Conservation (phyloP, 1,284 basidiomycete species). For the Tylopilus sp. region DNA sequence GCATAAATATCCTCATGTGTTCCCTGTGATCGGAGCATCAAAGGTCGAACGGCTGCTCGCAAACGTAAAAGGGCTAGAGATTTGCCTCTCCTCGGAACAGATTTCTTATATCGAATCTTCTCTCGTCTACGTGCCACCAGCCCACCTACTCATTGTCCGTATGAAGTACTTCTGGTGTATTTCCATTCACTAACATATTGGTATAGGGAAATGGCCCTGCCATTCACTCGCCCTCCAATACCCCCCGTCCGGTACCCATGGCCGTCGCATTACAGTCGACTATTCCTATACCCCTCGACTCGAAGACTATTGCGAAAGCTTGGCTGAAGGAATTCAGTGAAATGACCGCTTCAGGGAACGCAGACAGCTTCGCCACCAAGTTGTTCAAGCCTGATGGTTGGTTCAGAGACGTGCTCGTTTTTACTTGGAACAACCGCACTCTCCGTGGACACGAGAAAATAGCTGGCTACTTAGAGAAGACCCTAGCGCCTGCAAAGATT, state of each 20-base stretch:
- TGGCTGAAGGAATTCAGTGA: slow-evolving; percentile 2
- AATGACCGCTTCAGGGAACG: background rate
- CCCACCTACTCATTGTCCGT: background rate
- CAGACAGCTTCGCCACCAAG: background rate
- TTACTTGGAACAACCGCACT: slow-evolving; percentile 3
- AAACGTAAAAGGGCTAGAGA: slow-evolving; percentile 47
- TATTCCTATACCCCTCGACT: background rate
- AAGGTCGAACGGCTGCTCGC: slow-evolving; percentile 47
- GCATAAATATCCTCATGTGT: slow-evolving; percentile 47
- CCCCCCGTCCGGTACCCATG: background rate
- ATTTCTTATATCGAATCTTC: slow-evolving; percentile 42
- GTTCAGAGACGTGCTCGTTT: slow-evolving; percentile 6
- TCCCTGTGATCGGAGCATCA: slow-evolving; percentile 48
- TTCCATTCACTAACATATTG: background rate
- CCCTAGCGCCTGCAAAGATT: background rate
- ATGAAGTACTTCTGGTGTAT: background rate
- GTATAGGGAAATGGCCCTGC: background rate
- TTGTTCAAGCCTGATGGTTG: slow-evolving; percentile 3
- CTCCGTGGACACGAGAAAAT: slow-evolving; percentile 1
- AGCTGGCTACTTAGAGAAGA: background rate
- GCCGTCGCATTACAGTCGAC: background rate
- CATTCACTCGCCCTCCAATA: background rate
- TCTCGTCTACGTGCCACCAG: slow-evolving; percentile 37
- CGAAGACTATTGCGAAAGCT: background rate
- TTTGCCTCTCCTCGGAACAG: slow-evolving; percentile 43